These are phyloP conservation scores for Eimeria necatrix DNA, from an alignment of 169 alveolate species.

Conservation along the genomic window DNA sequence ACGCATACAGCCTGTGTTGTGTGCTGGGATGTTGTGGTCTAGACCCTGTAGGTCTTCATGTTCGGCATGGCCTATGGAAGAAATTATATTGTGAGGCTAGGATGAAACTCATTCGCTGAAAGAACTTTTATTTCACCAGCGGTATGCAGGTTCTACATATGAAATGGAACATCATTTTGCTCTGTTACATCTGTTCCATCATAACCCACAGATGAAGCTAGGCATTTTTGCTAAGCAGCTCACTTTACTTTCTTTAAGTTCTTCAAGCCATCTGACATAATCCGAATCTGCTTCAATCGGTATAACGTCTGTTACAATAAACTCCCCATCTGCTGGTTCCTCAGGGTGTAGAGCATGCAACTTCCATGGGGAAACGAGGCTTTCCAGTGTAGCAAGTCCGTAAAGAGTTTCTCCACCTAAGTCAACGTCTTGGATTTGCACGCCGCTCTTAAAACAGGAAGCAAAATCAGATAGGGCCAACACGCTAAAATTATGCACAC, in stretches of 20 bases:
- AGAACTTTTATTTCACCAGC: too few relatives aligned
- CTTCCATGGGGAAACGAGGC: conserved; percentile 73
- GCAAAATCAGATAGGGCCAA: not conserved
- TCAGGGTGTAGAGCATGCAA: conserved; percentile 50
- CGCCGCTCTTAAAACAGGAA: conserved; percentile 24
- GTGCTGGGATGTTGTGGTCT: too few relatives aligned
- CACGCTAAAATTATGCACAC: too few relatives aligned
- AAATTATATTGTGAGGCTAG: too few relatives aligned
- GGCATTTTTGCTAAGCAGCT: not conserved
- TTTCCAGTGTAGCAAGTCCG: conserved; percentile 54
- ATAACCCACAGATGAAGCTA: too few relatives aligned
- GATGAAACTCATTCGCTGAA: too few relatives aligned
- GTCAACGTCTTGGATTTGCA: conserved; percentile 38
- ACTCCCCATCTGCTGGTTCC: conserved; percentile 51
- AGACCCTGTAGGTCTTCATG: too few relatives aligned
- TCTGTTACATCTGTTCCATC: too few relatives aligned
- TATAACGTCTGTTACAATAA: conserved; percentile 41
- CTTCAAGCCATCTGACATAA: conserved; percentile 49
- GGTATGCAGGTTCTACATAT: too few relatives aligned
- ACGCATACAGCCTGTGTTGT: too few relatives aligned
- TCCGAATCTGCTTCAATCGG: conserved; percentile 1
- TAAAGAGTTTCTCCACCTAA: conserved; percentile 18
- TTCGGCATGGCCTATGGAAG: too few relatives aligned
- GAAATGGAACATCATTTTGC: too few relatives aligned
- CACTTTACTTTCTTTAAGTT: conserved; percentile 35